Evolutionary conservation across 371 early-diverging fungal species (phyloP), one percentile per base, ranked within the genome.

Genomic region (Mucor circinelloides): DNA sequence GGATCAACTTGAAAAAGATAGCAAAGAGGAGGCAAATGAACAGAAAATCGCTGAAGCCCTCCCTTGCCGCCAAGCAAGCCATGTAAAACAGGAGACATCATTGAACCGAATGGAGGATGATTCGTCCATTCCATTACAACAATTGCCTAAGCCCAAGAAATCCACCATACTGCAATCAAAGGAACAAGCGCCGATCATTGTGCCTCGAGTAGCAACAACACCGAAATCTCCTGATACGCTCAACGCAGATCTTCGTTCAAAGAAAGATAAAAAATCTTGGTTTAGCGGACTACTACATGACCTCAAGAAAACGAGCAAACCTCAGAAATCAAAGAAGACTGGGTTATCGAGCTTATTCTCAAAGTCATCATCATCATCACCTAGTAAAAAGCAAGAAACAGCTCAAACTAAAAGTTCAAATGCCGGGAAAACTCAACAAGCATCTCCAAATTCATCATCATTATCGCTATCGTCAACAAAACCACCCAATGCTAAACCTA

Each of bases 361-460:
- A 44, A 30, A 8, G 31, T 30, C 36, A 59, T 38, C 19, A 15
- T 7, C 67, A 52, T 66, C 64, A 27, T 36, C 38, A 19, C 32
- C 70, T 19, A 74, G 62, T 68, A 68, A 71, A 31, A 55, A 67
- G 34, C 46, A 31, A 63, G 58, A 32, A 57, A 38, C 2, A 4
- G 3, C 46, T 21, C n/a, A 21, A 3, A 10, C 46, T 19, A 61
- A 15, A 27, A 44, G 17, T 2, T 60, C 21, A 36, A 12, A 17
- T 34, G n/a, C 30, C 40, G 30, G 19, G 27, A 59, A 59, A 12
- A 59, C 27, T 25, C 57, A 57, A 32, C 32, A 57, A 30, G 8
- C 25, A 28, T 28, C 10, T 28, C 54, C 46, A 21, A 19, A 25
- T 25, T 52, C 40, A 40, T 40, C 40, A 40, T 40, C 40, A 40